Evolutionary conservation across 139 green algal species (phyloP), one percentile per base, ranked within the genome.

Genomic region (Medakamo hakoo): DNA sequence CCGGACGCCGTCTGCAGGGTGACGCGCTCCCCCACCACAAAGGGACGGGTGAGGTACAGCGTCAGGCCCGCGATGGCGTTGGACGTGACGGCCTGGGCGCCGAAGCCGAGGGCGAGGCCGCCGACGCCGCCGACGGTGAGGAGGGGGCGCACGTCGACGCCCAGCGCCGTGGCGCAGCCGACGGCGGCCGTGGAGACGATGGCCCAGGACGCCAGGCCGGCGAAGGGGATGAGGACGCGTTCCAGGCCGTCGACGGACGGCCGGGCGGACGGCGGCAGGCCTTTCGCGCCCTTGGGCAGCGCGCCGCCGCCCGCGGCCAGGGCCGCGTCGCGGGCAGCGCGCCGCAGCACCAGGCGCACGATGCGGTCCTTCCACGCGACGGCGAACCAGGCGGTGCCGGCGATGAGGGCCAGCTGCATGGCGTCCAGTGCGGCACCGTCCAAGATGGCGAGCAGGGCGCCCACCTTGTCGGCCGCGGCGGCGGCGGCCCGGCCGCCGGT

Each of bases 21-120:
- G 28, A 76, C 59, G 3, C 63, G 30, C 27, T 76, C 71, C 0
- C 66, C 71, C 58, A 73, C 71, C 14, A 73, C 30, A 52, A 73
- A 73, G 0, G 60, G 64, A 27, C 52, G 30, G 20, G 68, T 67
- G 58, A 74, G 29, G 31, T 66, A 68, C 63, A 68, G 67, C 23
- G 64, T 70, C 49, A 74, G 49, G 63, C 69, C 69, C 14, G 63
- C 61, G 55, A 74, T 66, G 27, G 60, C 59, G 21, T 69, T 70
- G 26, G 69, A 32, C 2, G 31, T 68, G 25, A 76, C 49, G 16
- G 31, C 49, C 66, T 76, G 71, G 1, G 71, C 71, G 27, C 71
- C 71, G 48, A 76, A 68, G 49, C 71, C 71, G 20, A 76, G 49
- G 24, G 71, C 71, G 22, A 76, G 31, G 52, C 71, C 71, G 0